Conservation (phyloP, 2,329 filamentous ascomycete genomes). For the Zasmidium cellare region DNA sequence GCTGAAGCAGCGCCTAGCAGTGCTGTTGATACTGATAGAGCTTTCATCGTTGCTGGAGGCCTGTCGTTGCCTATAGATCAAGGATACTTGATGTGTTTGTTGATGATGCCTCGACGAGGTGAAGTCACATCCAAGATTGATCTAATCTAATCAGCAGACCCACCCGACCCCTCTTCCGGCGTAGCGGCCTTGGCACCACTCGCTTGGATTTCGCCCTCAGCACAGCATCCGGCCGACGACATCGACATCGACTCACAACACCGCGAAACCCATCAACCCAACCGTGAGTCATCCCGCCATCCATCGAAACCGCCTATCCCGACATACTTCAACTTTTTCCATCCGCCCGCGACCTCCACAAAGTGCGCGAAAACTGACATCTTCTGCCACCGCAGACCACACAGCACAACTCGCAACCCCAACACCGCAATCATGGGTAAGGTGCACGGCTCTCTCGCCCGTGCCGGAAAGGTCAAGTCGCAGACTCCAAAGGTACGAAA, state of each 20-base stretch:
- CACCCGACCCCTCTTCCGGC: too few species aligned
- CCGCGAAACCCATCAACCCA: conserved; percentile 17
- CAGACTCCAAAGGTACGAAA: conserved; percentile 88
- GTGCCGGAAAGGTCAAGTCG: conserved; percentile 98
- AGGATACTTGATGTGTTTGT: background rate
- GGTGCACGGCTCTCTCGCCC: conserved; percentile 90
- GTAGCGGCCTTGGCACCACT: too few species aligned
- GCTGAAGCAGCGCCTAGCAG: conserved; percentile 13
- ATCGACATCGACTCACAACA: conserved; percentile 15
- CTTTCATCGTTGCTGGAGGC: conserved; percentile 8
- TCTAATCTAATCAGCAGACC: background rate
- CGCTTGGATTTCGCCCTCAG: background rate
- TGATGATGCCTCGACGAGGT: too few species aligned
- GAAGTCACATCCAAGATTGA: background rate
- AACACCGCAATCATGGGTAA: conserved; percentile 74
- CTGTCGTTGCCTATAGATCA: background rate
- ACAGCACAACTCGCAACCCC: conserved; percentile 4
- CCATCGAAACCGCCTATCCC: background rate
- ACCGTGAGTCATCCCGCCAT: conserved; percentile 17
- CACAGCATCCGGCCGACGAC: conserved; percentile 6
- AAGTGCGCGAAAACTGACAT: conserved; percentile 14
- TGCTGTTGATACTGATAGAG: conserved; percentile 1
- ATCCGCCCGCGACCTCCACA: conserved; percentile 1
- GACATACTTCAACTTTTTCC: background rate
- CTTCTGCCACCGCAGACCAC: conserved; percentile 24